Conservation (phyloP, 768 basidiomycete species). For the Auriculariales sp. region DNA sequence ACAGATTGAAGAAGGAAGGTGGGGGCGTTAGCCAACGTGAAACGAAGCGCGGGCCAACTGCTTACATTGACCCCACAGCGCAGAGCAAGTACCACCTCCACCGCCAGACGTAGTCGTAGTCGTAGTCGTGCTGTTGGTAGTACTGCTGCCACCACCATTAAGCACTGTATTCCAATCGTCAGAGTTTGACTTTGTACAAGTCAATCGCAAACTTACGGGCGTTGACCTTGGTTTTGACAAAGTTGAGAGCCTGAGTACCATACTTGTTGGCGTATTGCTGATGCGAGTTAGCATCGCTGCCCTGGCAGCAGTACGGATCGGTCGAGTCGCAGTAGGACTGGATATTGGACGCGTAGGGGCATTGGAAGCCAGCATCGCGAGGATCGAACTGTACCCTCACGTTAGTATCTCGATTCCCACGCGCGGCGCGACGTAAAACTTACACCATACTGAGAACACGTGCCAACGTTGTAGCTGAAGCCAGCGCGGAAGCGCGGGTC, state of each 20-base stretch:
- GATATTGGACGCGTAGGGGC: slow-evolving; percentile 1
- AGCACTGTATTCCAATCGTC: not conserved
- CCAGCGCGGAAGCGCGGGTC: slow-evolving; percentile 1
- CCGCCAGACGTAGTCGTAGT: not conserved
- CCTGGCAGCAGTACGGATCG: slow-evolving; percentile 7
- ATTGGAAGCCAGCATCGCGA: slow-evolving; percentile 1
- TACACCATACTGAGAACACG: not conserved
- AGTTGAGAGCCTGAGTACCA: not conserved
- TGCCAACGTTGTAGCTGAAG: slow-evolving; percentile 1
- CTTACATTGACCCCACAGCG: not conserved
- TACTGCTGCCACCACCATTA: not conserved
- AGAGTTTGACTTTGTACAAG: not conserved
- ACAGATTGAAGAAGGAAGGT: no score
- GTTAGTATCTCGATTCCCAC: not conserved
- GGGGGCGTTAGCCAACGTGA: no score
- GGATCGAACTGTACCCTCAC: not conserved
- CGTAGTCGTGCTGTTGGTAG: not conserved
- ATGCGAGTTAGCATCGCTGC: slow-evolving; percentile 3
- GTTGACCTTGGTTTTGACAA: slow-evolving; percentile 7
- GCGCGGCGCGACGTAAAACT: not conserved
- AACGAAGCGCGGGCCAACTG: no score
- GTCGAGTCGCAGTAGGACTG: slow-evolving; percentile 3
- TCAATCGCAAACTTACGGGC: not conserved
- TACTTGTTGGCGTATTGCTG: slow-evolving; percentile 6
- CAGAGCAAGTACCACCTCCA: not conserved